phyloP scores from a whole-genome alignment of 371 early-diverging fungal genomes.

The Circinella minor region DNA sequence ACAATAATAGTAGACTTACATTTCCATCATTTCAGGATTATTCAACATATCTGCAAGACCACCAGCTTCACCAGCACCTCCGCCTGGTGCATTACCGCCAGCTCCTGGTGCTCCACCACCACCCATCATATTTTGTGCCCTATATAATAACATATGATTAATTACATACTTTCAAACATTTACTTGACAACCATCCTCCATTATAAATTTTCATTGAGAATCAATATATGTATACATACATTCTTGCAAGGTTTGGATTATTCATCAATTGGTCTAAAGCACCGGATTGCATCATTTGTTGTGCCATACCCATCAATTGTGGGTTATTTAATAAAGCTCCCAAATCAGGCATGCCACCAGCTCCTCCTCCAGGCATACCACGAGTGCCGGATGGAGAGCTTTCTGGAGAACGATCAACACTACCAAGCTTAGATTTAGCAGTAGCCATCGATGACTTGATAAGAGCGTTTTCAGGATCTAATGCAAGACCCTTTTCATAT shows the following conservation, averaged over 20 bases:
- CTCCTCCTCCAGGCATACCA: slow-evolving; percentile 50
- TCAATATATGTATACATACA: slow-evolving; percentile 58
- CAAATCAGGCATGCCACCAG: slow-evolving; percentile 67
- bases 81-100: slow-evolving; percentile 64
- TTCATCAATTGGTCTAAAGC: slow-evolving; percentile 84
- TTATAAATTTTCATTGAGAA: not conserved
- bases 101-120: slow-evolving; percentile 32
- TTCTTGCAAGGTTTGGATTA: slow-evolving; percentile 85
- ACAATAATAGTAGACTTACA: slow-evolving; percentile 48
- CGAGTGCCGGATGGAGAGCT: slow-evolving; percentile 33
- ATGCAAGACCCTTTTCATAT: slow-evolving; percentile 87
- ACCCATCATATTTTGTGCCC: slow-evolving; percentile 83
- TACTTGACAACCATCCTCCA: slow-evolving; percentile 5
- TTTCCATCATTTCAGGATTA: slow-evolving; percentile 77
- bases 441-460: slow-evolving; percentile 68
- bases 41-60: slow-evolving; percentile 76
- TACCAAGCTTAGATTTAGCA: slow-evolving; percentile 55
- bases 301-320: slow-evolving; percentile 92
- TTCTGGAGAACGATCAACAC: slow-evolving; percentile 44
- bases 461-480: slow-evolving; percentile 87
- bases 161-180: too few relatives aligned
- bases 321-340: slow-evolving; percentile 86
- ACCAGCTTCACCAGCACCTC: slow-evolving; percentile 53
- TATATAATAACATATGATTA: slow-evolving; percentile 15
- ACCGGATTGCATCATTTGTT: slow-evolving; percentile 93